phyloP scores from a whole-genome alignment of 441 rosid genomes.

The Erodium moschatum region DNA sequence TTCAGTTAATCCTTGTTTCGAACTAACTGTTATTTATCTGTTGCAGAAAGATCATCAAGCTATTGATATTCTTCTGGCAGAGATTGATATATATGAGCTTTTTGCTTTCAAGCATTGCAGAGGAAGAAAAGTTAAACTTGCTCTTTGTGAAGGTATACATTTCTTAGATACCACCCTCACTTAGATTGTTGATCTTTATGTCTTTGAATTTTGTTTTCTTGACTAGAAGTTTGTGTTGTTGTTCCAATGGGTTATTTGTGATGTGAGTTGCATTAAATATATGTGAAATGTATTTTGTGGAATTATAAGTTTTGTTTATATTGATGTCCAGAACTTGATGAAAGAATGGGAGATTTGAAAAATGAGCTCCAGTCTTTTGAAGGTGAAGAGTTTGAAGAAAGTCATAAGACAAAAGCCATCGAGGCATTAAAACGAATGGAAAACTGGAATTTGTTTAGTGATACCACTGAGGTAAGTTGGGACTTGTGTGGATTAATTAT shows the following conservation, averaged over 20 bases:
- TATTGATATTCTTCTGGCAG: slow-evolving; percentile 92
- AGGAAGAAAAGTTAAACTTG: slow-evolving; percentile 89
- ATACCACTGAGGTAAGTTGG: slow-evolving; percentile 55
- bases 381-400: slow-evolving; percentile 76
- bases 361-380: slow-evolving; percentile 89
- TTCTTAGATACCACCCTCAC: background rate
- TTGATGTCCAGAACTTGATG: slow-evolving; percentile 74
- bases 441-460: slow-evolving; percentile 90
- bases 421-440: slow-evolving; percentile 89
- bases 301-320: slow-evolving; percentile 10
- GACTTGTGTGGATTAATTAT: slow-evolving; percentile 19
- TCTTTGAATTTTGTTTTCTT: slow-evolving; percentile 9
- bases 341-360: slow-evolving; percentile 91
- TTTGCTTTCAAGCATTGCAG: slow-evolving; percentile 98
- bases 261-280: slow-evolving; percentile 6
- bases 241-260: background rate
- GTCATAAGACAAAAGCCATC: slow-evolving; percentile 63
- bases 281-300: slow-evolving; percentile 12
- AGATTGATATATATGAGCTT: slow-evolving; percentile 96
- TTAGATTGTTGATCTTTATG: background rate
- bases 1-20: slow-evolving; percentile 7
- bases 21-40: slow-evolving; percentile 19
- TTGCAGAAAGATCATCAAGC: slow-evolving; percentile 96
- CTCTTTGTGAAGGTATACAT: slow-evolving; percentile 83
- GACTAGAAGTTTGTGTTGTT: background rate